These are phyloP conservation scores for Rosellinia necatrix DNA, from an alignment of 2,329 filamentous ascomycete species.

Conservation along the genomic window DNA sequence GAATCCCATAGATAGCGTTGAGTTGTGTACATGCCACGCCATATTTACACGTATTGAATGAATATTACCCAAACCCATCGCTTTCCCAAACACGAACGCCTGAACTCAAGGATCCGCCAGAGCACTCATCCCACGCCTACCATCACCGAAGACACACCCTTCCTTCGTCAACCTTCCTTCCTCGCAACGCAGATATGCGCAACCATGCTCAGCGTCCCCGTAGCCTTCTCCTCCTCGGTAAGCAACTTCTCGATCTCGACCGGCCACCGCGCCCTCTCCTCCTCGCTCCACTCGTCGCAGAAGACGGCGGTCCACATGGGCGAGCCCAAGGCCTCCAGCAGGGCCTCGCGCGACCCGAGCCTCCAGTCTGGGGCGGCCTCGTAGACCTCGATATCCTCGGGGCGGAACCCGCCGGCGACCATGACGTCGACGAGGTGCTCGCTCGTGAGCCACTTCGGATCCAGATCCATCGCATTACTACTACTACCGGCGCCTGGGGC, in stretches of 20 bases:
- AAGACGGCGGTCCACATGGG: constrained; percentile 32
- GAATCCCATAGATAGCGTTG: not conserved
- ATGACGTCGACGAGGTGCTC: constrained; percentile 30
- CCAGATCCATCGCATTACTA: constrained; percentile 24
- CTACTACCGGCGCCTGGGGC: constrained; percentile 9
- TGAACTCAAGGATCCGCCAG: not conserved
- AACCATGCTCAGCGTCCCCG: constrained; percentile 29
- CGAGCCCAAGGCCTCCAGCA: constrained; percentile 26
- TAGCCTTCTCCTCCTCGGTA: constrained; percentile 28
- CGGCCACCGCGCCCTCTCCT: constrained; percentile 30
- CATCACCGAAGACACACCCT: too few relatives aligned
- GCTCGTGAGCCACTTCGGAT: constrained; percentile 32
- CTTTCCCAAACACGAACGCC: too few relatives aligned
- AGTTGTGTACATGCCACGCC: too few relatives aligned
- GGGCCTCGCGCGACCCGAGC: constrained; percentile 20
- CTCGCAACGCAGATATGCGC: constrained; percentile 32
- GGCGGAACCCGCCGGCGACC: constrained; percentile 28
- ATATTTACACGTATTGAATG: too few relatives aligned
- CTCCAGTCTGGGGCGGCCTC: constrained; percentile 28
- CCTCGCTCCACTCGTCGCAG: constrained; percentile 32
- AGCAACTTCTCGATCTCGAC: constrained; percentile 32
- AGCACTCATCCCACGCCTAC: too few relatives aligned
- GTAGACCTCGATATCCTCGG: constrained; percentile 17
- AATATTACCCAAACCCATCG: not conserved
- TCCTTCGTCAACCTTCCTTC: constrained; percentile 8